Evolutionary conservation across 169 alveolate species (phyloP), one percentile per base, ranked within the genome.

Genomic region (Neospora caninum): DNA sequence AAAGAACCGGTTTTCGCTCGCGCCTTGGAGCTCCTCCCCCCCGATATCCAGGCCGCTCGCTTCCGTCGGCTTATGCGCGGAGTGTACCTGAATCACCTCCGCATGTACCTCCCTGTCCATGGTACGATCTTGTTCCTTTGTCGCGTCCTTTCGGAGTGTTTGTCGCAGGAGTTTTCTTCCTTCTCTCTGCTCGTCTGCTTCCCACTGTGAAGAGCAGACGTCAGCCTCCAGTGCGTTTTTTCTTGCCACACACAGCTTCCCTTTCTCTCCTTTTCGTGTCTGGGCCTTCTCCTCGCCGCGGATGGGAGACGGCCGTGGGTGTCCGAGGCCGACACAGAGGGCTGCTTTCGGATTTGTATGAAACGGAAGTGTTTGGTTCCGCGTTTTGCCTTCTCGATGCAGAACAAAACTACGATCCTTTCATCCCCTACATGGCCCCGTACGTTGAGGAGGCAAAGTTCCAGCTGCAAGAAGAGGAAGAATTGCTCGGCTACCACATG

Each of bases 381-480:
- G 13, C 58, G 58, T 49, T 49, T 4, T 49, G 4, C 13, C 58
- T 4, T 49, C 13, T 4, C 58, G 58, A 4, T 13, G 95, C 97
- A 83, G 98, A 97, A 94, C 98, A 97, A 93, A 97, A 97, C 92
- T 97, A 97, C 91, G 98, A 97, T 86, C 98, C 98, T 16, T 97
- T 96, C 92, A 96, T 97, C 49, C 98, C 98, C 0, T 97, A 97
- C 91, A 93, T 97, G 93, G 98, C 98, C 43, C 98, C 98, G 36
- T 97, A 96, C 91, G 96, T 97, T n/a, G 98, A 97, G 94, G 98
- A 97, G 93, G 98, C 98, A 49, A 97, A 97, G 94, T 97, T 97
- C 88, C 98, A 97, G 94, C 88, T 97, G 67, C 98, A 97, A 89
- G 98, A 97, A 94, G 98, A 97, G 80, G 98, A 97, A 88, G 98